Evolutionary conservation across 2,329 filamentous ascomycete genomes (phyloP).

Genomic region (Helotiales sp.): DNA sequence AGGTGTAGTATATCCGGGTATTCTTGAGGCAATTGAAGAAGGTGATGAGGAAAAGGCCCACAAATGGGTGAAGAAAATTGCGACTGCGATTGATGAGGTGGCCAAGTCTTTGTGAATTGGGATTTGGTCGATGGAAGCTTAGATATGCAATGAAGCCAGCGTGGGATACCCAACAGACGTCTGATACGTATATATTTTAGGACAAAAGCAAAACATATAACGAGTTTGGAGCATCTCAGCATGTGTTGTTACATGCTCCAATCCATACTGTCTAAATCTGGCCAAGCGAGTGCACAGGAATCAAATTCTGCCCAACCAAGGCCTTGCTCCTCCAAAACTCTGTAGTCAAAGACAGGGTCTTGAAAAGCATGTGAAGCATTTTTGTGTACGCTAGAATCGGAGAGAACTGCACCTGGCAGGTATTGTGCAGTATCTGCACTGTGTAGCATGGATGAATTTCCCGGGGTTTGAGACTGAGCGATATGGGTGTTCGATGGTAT

Average conservation of each 20-base stretch:
- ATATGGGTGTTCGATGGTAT: no score
- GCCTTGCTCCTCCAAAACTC: neutral
- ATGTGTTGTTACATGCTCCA: no score
- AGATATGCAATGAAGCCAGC: no score
- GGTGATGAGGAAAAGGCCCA: neutral
- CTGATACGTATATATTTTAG: no score
- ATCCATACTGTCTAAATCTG: neutral
- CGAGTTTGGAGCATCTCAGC: no score
- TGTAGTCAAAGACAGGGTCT: neutral
- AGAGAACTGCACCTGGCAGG: no score
- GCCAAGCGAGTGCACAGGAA: constrained; percentile 13
- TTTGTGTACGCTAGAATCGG: neutral
- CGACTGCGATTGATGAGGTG: neutral
- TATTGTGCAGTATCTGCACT: no score
- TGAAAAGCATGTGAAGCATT: neutral
- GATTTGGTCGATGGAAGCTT: no score
- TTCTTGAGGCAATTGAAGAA: constrained; percentile 5
- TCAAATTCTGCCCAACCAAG: constrained; percentile 17
- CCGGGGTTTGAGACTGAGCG: no score
- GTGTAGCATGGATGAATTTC: no score
- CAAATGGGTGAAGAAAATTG: constrained; percentile 7
- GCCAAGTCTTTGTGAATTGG: neutral
- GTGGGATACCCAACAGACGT: no score
- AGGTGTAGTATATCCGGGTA: constrained; percentile 3
- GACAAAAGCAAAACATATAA: no score